Conservation (phyloP, 371 early-diverging fungal species). For the Mucor velutinosus region DNA sequence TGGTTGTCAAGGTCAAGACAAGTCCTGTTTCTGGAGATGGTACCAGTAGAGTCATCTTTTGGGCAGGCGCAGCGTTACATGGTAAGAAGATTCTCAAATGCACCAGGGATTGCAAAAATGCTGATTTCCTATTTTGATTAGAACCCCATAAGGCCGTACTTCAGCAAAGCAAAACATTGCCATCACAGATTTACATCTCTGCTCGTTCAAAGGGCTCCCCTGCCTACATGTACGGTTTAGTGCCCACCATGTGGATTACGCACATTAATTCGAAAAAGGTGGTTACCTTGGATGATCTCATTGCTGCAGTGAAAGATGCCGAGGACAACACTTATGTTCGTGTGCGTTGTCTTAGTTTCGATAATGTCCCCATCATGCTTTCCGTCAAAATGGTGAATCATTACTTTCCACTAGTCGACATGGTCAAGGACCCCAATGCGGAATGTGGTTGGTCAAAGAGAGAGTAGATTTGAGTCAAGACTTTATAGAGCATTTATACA, state of each 20-base stretch:
- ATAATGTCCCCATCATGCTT: conserved; percentile 77
- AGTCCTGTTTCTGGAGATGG: conserved; percentile 68
- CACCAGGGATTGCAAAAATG: neutral
- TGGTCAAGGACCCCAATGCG: conserved; percentile 54
- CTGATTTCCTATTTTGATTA: conserved; percentile 7
- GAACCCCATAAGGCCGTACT: conserved; percentile 86
- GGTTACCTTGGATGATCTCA: conserved; percentile 63
- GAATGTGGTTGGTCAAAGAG: conserved; percentile 60
- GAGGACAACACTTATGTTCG: conserved; percentile 78
- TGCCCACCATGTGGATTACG: conserved; percentile 82
- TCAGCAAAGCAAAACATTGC: conserved; percentile 75
- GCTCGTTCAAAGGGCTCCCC: conserved; percentile 79
- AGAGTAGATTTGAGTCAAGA: conserved; percentile 11
- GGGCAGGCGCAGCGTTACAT: conserved; percentile 74
- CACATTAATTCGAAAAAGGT: conserved; percentile 70
- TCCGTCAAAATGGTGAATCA: conserved; percentile 81
- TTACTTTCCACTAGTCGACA: conserved; percentile 70
- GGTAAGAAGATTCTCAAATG: conserved; percentile 26
- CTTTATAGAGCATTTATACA: neutral
- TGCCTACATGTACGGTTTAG: conserved; percentile 80
- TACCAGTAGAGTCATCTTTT: conserved; percentile 68
- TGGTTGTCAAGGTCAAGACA: conserved; percentile 64
- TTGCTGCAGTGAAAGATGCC: conserved; percentile 65
- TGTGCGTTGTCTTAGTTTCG: conserved; percentile 82
- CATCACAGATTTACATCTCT: conserved; percentile 76